phyloP scores from a whole-genome alignment of 345 rosid genomes.

The Sonneratia alba region DNA sequence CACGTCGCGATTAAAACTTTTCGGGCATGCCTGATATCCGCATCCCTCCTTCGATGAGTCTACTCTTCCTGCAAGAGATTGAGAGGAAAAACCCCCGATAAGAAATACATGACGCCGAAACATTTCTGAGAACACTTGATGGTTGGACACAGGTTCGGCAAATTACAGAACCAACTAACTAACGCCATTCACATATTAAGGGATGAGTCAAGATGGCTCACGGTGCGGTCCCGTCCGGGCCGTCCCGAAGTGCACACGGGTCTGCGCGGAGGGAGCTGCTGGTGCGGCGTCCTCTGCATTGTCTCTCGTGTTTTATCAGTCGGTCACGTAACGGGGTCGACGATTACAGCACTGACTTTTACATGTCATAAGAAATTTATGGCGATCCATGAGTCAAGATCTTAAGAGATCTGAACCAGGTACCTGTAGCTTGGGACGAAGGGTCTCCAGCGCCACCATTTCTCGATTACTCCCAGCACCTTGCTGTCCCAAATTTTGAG shows the following conservation, averaged over 20 bases:
- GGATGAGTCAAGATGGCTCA: slow-evolving; percentile 8
- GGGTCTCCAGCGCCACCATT: slow-evolving; percentile 42
- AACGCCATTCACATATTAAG: background rate
- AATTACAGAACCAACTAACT: background rate
- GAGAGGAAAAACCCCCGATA: background rate
- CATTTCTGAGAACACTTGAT: background rate
- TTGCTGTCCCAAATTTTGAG: slow-evolving; percentile 37
- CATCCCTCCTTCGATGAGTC: background rate
- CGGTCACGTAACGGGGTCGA: background rate
- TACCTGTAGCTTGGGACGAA: slow-evolving; percentile 71
- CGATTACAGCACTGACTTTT: background rate
- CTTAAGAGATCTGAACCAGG: background rate
- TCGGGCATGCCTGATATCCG: background rate
- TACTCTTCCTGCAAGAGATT: background rate
- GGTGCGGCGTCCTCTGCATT: slow-evolving; percentile 64
- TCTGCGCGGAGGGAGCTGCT: slow-evolving; percentile 62
- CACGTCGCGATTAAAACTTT: background rate
- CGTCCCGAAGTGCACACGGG: slow-evolving; percentile 52
- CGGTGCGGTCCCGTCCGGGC: slow-evolving; percentile 32
- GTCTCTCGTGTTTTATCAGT: background rate
- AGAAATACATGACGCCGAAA: background rate
- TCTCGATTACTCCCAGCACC: slow-evolving; percentile 42
- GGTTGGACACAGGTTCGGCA: background rate
- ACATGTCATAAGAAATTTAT: background rate
- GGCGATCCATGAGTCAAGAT: background rate